Percentiles rank a stretch among this genome's conserved stretches.
These are phyloP conservation scores for Debaryomyces prosopidis DNA, from an alignment of 805 yeast genomes.

Conservation along the genomic window DNA sequence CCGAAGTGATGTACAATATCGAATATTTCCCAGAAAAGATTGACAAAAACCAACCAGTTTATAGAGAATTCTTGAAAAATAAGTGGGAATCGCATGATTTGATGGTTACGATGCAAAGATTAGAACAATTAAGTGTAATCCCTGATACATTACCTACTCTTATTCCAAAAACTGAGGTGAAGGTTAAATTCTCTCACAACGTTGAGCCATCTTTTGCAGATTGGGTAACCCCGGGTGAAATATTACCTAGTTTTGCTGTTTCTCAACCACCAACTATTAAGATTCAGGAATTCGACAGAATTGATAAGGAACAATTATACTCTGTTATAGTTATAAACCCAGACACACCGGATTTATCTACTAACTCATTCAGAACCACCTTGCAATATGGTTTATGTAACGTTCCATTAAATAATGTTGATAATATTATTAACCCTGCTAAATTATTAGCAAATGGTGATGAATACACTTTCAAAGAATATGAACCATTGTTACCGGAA, in stretches of 20 bases:
- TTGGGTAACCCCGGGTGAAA: slow-evolving; percentile 78
- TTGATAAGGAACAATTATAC: slow-evolving; percentile 55
- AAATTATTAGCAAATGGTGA: slow-evolving; percentile 39
- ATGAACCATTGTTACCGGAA: slow-evolving; percentile 85
- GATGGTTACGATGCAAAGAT: slow-evolving; percentile 87
- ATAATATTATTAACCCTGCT: slow-evolving; percentile 53
- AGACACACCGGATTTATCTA: slow-evolving; percentile 77
- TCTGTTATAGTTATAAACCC: slow-evolving; percentile 86
- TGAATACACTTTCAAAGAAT: slow-evolving; percentile 46
- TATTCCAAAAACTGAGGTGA: slow-evolving; percentile 75
- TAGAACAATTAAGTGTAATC: slow-evolving; percentile 79
- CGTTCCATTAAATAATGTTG: slow-evolving; percentile 57
- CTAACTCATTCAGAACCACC: slow-evolving; percentile 68
- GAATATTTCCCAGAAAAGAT: slow-evolving; percentile 45
- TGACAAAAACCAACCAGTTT: slow-evolving; percentile 79
- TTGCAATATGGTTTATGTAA: slow-evolving; percentile 79
- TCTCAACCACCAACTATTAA: slow-evolving; percentile 73
- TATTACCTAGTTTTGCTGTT: slow-evolving; percentile 73
- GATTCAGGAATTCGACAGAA: slow-evolving; percentile 66
- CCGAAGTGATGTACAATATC: slow-evolving; percentile 78
- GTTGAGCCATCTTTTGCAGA: slow-evolving; percentile 51
- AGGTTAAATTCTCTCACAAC: slow-evolving; percentile 72
- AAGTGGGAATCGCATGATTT: slow-evolving; percentile 72
- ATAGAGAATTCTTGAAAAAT: slow-evolving; percentile 62
- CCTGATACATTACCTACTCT: slow-evolving; percentile 95